These are phyloP conservation scores for Tuber borchii DNA, from an alignment of 495 filamentous ascomycete genomes.

Conservation along the genomic window DNA sequence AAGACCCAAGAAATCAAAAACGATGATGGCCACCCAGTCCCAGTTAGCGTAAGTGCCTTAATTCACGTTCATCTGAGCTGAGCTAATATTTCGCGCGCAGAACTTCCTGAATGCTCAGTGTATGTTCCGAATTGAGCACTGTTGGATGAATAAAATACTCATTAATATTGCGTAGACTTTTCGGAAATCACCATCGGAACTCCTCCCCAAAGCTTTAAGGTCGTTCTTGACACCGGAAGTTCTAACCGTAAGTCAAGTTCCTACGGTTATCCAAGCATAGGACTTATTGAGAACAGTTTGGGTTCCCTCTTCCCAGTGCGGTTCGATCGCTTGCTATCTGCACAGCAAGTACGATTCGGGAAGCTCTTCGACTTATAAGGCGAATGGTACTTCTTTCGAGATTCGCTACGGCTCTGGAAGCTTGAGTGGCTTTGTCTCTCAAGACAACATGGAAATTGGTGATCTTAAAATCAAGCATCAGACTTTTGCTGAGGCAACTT, in stretches of 20 bases:
- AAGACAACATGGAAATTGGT: conserved; percentile 78
- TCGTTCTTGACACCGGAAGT: conserved; percentile 96
- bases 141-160: background rate
- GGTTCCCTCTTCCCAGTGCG: conserved; percentile 87
- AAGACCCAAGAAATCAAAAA: conserved; percentile 62
- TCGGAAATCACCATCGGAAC: conserved; percentile 89
- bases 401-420: conserved; percentile 95
- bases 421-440: conserved; percentile 87
- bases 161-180: conserved; percentile 61
- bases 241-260: conserved; percentile 60
- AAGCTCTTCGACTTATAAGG: conserved; percentile 81
- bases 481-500: conserved; percentile 90
- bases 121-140: conserved; percentile 48
- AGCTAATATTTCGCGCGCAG: conserved; percentile 29
- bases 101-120: conserved; percentile 99
- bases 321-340: conserved; percentile 96
- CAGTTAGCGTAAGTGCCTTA: conserved; percentile 55
- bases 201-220: conserved; percentile 93
- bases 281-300: conserved; percentile 52
- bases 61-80: conserved; percentile 4
- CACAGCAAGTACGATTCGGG: conserved; percentile 94
- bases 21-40: conserved; percentile 68
- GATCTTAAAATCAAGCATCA: conserved; percentile 81
- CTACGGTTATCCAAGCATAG: background rate
- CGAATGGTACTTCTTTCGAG: conserved; percentile 85